Evolutionary conservation across 192 early-diverging fungal genomes (phyloP).

Genomic region (Coemansia sp.): DNA sequence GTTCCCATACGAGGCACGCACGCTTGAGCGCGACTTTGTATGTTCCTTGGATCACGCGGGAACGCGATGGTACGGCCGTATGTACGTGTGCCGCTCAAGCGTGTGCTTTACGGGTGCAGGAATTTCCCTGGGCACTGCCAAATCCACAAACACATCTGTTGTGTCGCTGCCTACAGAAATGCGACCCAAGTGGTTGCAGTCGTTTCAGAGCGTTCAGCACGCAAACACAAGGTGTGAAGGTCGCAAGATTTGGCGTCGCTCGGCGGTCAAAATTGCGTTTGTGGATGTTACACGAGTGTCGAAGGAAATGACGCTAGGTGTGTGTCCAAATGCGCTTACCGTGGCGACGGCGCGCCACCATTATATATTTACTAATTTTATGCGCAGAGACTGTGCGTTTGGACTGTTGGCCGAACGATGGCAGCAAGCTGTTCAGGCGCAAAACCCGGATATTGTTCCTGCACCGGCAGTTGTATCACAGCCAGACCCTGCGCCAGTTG

Average conservation of each 20-base stretch:
- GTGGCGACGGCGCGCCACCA: conserved; percentile 27
- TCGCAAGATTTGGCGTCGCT: conserved; percentile 33
- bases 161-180: background rate
- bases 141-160: too few species aligned
- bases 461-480: too few species aligned
- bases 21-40: conserved; percentile 20
- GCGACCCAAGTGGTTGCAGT: background rate
- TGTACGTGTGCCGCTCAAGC: conserved; percentile 22
- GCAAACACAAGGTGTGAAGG: background rate
- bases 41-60: conserved; percentile 49
- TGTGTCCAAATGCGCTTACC: conserved; percentile 51
- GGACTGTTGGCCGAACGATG: background rate
- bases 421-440: background rate
- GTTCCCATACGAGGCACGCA: background rate
- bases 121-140: conserved; percentile 12
- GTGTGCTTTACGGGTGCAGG: conserved; percentile 42
- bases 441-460: too few species aligned
- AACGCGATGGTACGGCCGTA: conserved; percentile 47
- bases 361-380: conserved; percentile 50
- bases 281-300: conserved; percentile 42
- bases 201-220: background rate
- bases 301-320: conserved; percentile 47
- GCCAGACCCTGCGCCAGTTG: too few species aligned
- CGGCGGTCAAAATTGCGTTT: conserved; percentile 25
- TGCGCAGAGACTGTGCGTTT: conserved; percentile 42